Base-by-base conservation (phyloP, 306 rosid genomes). In the Castanospermum australe region DNA sequence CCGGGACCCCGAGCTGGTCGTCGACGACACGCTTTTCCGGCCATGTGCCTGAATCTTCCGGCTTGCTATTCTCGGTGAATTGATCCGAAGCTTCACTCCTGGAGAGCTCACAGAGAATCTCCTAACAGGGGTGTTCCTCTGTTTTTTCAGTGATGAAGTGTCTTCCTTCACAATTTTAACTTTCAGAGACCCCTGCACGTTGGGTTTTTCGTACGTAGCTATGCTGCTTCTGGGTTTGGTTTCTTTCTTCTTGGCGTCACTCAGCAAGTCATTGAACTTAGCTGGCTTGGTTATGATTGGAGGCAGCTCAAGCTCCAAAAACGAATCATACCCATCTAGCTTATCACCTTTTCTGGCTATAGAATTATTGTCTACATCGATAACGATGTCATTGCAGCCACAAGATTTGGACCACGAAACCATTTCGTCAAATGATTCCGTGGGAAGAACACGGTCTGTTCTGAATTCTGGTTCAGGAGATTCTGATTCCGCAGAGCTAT, bases 271-370 rank as follows among this genome's bases (percentile, higher is more conserved):
- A 21, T 57, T 80, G 83, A 82, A 84, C 15, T 79, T 81, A 4
- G 63, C 48, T 1, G 90, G 91, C 70, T 90, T 94, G 30, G 98
- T 87, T 22, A 87, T 76, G 67, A 95, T 95, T 47, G 92, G 97
- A 73, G 97, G 89, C 10, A 91, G 96, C 30, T 86, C 84, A 8
- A 87, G 83, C 44, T 82, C 82, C 4, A 92, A 50, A 18, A 89
- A 64, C 4, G 92, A 83, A 35, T 88, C 87, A 11, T 64, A 82
- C 51, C 57, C 83, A 35, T 85, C 71, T 22, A 73, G 76, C 76
- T 67, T 74, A 32, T 79, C 87, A 17, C 77, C 67, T 32, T 82
- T 81, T 57, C 73, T 77, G n/a, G 83, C 64, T 21, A 86, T 42
- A 15, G 89, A 79, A 47, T 85, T 64, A 75, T 86, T 79, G 47